A percentile compares a stretch with the other conserved stretches of the same genome.
phyloP scores from a whole-genome alignment of 2,329 filamentous ascomycete genomes.

The Aspergillus ustus region DNA sequence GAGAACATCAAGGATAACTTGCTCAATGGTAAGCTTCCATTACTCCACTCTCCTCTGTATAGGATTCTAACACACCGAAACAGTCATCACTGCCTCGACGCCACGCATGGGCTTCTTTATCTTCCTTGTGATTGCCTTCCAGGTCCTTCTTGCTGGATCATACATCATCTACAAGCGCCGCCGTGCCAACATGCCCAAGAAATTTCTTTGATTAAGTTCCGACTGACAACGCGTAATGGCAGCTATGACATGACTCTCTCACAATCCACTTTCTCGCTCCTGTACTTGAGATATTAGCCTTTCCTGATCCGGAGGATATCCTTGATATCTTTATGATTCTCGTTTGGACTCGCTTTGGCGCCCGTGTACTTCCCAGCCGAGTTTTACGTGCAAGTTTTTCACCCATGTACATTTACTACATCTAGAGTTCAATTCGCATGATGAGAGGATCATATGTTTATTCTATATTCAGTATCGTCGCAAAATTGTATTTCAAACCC shows the following conservation, averaged over 20 bases:
- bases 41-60: background rate
- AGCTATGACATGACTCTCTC: conserved; percentile 10
- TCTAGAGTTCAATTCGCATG: background rate
- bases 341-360: conserved; percentile 3
- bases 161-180: conserved; percentile 83
- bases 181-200: conserved; percentile 79
- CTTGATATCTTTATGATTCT: background rate
- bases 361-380: background rate
- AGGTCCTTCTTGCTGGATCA: conserved; percentile 69
- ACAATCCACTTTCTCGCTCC: background rate
- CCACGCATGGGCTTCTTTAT: conserved; percentile 67
- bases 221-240: conserved; percentile 8
- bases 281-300: background rate
- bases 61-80: background rate
- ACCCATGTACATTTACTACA: conserved; percentile 10
- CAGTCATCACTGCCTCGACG: conserved; percentile 58
- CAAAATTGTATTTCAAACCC: background rate
- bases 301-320: background rate
- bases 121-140: conserved; percentile 73
- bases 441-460: background rate
- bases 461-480: background rate
- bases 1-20: conserved; percentile 57
- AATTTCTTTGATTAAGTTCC: conserved; percentile 69
- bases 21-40: conserved; percentile 51
- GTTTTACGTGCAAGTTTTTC: background rate